Evolutionary conservation across 352 stramenopile species (phyloP).

Genomic region (Globisporangium nunn): DNA sequence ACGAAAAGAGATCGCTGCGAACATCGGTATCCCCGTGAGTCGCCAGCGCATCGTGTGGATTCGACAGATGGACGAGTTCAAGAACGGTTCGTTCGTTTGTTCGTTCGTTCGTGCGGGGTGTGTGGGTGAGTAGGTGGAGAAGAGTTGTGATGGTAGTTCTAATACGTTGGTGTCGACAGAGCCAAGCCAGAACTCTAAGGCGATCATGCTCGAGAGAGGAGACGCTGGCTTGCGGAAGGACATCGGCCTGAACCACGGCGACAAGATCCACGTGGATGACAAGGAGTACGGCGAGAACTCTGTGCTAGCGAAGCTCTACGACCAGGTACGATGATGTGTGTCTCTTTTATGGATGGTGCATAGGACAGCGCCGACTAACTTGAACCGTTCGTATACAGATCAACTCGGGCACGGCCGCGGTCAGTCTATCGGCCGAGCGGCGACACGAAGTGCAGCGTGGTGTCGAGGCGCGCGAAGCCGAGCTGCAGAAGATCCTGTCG

Average conservation of each 20-base stretch:
- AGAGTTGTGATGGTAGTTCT: not conserved
- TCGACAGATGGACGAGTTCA: conserved; percentile 76
- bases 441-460: conserved; percentile 83
- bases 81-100: conserved; percentile 42
- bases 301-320: conserved; percentile 71
- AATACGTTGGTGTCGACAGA: conserved; percentile 21
- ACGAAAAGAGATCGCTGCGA: conserved; percentile 68
- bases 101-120: no score
- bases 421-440: conserved; percentile 80
- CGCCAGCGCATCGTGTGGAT: conserved; percentile 89
- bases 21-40: conserved; percentile 73
- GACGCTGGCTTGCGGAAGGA: conserved; percentile 67
- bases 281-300: conserved; percentile 70
- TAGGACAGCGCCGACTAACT: no score
- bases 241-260: conserved; percentile 77
- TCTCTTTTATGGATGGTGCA: no score
- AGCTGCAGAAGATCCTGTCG: conserved; percentile 77
- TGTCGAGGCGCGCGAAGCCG: conserved; percentile 77
- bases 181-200: conserved; percentile 54
- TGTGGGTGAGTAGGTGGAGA: not conserved
- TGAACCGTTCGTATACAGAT: conserved; percentile 28
- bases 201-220: conserved; percentile 65
- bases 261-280: conserved; percentile 88
- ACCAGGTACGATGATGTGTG: conserved; percentile 9
- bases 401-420: conserved; percentile 70